Conservation (phyloP, 768 basidiomycete species). For the Boletus rex-veris region DNA sequence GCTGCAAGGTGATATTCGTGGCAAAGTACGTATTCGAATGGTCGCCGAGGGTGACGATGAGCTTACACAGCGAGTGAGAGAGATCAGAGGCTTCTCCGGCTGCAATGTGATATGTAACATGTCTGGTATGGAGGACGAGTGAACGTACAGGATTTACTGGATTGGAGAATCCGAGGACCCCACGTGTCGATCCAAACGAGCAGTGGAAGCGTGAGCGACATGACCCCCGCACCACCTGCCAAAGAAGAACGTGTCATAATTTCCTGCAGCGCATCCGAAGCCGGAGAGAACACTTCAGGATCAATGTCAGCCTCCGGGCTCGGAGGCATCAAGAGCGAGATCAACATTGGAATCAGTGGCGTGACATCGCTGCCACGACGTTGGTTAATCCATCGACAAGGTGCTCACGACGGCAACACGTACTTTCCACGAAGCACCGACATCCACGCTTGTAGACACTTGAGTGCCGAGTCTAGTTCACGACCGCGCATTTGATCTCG, state of each 20-base stretch:
- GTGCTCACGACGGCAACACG: conserved; percentile 18
- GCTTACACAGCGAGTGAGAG: conserved; percentile 73
- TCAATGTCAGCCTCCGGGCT: conserved; percentile 35
- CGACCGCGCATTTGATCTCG: conserved; percentile 26
- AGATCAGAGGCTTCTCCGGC: conserved; percentile 43
- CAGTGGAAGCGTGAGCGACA: conserved; percentile 79
- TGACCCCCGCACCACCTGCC: conserved; percentile 62
- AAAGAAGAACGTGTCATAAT: conserved; percentile 73
- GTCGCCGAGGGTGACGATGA: conserved; percentile 79
- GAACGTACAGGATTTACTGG: conserved; percentile 36
- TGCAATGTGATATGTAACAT: conserved; percentile 4
- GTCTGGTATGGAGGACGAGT: background rate
- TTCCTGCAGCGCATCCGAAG: conserved; percentile 73
- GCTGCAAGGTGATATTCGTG: conserved; percentile 53
- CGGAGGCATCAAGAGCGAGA: conserved; percentile 40
- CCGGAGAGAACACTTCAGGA: conserved; percentile 55
- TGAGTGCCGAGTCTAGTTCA: conserved; percentile 68
- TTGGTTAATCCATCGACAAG: background rate
- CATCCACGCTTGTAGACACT: conserved; percentile 85
- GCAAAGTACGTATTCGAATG: conserved; percentile 82
- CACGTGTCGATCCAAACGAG: conserved; percentile 69
- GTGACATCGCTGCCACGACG: conserved; percentile 55
- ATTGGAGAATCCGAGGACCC: conserved; percentile 46
- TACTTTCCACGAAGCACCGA: conserved; percentile 64
- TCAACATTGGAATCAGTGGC: conserved; percentile 62